Conservation (phyloP, 1,284 basidiomycete species). For the Cryptococcus hybrid region DNA sequence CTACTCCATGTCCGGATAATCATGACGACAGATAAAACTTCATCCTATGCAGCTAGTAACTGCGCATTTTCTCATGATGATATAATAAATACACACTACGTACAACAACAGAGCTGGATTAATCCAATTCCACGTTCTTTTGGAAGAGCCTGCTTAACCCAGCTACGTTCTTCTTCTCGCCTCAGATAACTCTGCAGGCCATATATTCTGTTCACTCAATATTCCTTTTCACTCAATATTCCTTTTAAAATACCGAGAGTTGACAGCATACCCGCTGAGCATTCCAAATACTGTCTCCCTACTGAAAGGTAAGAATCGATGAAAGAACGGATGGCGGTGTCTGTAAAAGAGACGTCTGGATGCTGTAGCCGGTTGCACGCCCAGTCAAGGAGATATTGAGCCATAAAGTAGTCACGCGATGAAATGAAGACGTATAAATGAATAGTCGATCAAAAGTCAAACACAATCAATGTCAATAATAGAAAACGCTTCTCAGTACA, state of each 20-base stretch:
- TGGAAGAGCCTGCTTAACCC: no score
- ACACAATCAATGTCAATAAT: not conserved
- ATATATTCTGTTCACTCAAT: not conserved
- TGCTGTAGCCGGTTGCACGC: conserved; percentile 10
- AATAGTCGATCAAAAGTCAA: not conserved
- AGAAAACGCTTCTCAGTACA: not conserved
- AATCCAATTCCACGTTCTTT: no score
- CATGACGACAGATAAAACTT: no score
- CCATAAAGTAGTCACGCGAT: not conserved
- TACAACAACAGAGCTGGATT: no score
- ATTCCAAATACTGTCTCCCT: conserved; percentile 88
- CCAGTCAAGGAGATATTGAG: not conserved
- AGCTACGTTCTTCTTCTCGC: no score
- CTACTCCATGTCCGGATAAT: no score
- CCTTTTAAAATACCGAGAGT: conserved; percentile 64
- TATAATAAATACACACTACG: no score
- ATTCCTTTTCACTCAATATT: conserved; percentile 10
- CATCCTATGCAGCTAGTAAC: no score
- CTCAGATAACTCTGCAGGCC: no score
- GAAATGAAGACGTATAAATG: not conserved
- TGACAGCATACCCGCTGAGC: conserved; percentile 74
- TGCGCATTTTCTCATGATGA: no score
- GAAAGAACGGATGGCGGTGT: conserved; percentile 68
- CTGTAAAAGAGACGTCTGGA: conserved; percentile 64
- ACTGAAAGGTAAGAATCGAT: conserved; percentile 80